Evolutionary conservation across 768 basidiomycete genomes (phyloP).

Genomic region (Hygrocybe punicea): DNA sequence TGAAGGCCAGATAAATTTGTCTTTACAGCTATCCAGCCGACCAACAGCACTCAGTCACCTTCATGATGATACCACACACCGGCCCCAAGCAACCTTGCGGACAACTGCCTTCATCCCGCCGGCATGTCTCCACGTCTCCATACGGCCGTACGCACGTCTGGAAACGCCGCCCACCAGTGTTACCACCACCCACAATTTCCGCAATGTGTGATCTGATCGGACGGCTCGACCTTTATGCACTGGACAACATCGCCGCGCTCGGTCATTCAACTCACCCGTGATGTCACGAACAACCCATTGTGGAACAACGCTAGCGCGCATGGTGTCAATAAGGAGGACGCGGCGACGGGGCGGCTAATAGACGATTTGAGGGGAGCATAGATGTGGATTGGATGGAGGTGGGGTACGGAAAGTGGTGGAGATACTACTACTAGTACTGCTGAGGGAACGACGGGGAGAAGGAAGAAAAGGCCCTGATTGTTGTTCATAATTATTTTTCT

Average conservation of each 20-base stretch:
- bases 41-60: too few relatives aligned
- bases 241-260: constrained; percentile 87
- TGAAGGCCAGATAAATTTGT: too few relatives aligned
- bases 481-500: too few relatives aligned
- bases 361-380: constrained; percentile 54
- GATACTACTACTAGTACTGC: too few relatives aligned
- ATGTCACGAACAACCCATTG: constrained; percentile 83
- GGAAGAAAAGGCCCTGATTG: too few relatives aligned
- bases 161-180: constrained; percentile 60
- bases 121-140: constrained; percentile 58
- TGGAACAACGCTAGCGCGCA: constrained; percentile 70
- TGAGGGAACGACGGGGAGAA: too few relatives aligned
- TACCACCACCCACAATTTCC: constrained; percentile 85
- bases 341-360: constrained; percentile 66
- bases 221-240: constrained; percentile 84
- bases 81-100: too few relatives aligned
- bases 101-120: background rate
- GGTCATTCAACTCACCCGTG: constrained; percentile 72
- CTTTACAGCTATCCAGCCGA: too few relatives aligned
- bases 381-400: constrained; percentile 36
- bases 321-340: constrained; percentile 74
- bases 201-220: constrained; percentile 79
- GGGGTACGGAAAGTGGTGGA: background rate
- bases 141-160: constrained; percentile 84
- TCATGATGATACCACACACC: too few relatives aligned